Percentiles rank a stretch among this genome's conserved stretches.
These are phyloP conservation scores for Nicotiana attenuata DNA, from an alignment of 257 asterid species.

Conservation along the genomic window DNA sequence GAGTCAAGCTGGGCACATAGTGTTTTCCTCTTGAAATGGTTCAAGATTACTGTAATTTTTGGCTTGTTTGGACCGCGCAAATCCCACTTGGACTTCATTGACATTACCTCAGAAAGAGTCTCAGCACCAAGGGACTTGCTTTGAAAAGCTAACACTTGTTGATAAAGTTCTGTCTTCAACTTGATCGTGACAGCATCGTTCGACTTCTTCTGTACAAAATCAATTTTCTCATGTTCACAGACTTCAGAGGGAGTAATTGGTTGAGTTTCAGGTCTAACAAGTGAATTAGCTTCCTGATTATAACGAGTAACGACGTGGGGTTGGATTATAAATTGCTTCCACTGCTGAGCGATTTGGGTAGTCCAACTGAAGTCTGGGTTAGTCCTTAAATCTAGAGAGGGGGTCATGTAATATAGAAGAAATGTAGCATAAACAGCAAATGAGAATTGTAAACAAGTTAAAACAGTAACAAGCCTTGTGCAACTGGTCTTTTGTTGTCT, in stretches of 20 bases:
- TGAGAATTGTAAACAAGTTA: constrained; percentile 72
- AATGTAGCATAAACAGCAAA: constrained; percentile 86
- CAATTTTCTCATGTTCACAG: constrained; percentile 73
- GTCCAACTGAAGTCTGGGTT: constrained; percentile 86
- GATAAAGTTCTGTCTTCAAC: constrained; percentile 61
- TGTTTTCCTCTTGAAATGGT: constrained; percentile 88
- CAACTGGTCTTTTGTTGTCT: constrained; percentile 40
- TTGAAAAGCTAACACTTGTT: constrained; percentile 56
- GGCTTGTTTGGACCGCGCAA: constrained; percentile 33
- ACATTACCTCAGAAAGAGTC: constrained; percentile 50
- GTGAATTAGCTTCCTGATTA: constrained; percentile 29
- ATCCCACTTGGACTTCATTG: constrained; percentile 78
- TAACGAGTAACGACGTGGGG: constrained; percentile 50
- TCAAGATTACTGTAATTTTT: constrained; percentile 63
- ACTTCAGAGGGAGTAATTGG: constrained; percentile 36
- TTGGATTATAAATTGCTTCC: constrained; percentile 47
- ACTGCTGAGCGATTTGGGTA: constrained; percentile 51
- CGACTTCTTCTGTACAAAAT: constrained; percentile 78
- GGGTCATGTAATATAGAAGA: constrained; percentile 72
- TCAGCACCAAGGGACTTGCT: constrained; percentile 39
- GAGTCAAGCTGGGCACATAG: constrained; percentile 84
- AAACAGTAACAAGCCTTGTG: constrained; percentile 44
- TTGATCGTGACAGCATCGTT: constrained; percentile 64
- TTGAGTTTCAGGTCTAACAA: constrained; percentile 4
- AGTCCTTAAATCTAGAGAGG: constrained; percentile 49